Evolutionary conservation across 2,329 filamentous ascomycete species (phyloP), one percentile per base, ranked within the genome.

Genomic region (Basipetospora chlamydospora): DNA sequence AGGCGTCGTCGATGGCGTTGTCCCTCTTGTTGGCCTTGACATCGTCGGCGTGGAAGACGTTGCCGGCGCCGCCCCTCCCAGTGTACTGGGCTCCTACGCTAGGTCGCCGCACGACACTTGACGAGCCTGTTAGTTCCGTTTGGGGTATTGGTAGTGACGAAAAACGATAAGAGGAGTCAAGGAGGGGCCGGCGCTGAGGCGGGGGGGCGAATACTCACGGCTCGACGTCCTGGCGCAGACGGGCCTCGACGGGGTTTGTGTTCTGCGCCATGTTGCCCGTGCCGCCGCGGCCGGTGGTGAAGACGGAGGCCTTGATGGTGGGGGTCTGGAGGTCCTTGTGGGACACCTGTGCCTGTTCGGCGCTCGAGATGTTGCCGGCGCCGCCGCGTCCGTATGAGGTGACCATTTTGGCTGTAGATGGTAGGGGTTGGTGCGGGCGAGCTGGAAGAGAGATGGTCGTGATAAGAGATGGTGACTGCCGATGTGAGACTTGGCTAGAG

Each of bases 281-380:
- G 42, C 87, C 87, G 39, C 87, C 87, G 35, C 87, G 81, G 39
- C 87, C 87, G 3, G 87, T 95, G 15, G 87, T 94, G 52, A 88
- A 86, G 45, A 83, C 66, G n/a, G 80, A 62, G 32, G 72, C 72
- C 61, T 92, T 94, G 52, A 96, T 73, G 10, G 74, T 80, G 1
- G 87, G 87, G 2, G 86, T 94, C 49, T 78, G 63, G 43, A 93
- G 73, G 50, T 88, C 81, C 44, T 71, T 60, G 35, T 73, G 61
- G n/a, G 61, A 54, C 30, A 69, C 43, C 41, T 58, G 56, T 11
- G 63, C 63, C 43, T 64, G 58, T 43, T 61, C 54, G 40, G 62
- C 56, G 44, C 70, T 64, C 51, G 68, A 66, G 52, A 83, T 80
- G 61, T 84, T 84, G 51, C 79, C 80, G 43, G 81, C 82, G 51